phyloP scores from a whole-genome alignment of 2,329 filamentous ascomycete species.

The Trichocomaceae sp. region DNA sequence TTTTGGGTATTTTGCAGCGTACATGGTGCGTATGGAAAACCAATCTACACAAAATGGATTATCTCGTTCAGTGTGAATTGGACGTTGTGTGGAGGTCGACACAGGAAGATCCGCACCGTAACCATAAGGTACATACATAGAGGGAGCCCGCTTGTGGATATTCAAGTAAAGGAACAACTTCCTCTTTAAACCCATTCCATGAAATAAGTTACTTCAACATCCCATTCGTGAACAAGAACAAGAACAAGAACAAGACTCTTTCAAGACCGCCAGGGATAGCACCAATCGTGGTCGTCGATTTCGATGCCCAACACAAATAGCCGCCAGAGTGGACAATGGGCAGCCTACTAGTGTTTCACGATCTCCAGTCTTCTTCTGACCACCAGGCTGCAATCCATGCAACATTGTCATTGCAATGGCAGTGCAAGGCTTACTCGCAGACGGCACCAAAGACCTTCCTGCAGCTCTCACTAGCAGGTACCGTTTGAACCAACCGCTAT shows the following conservation, averaged over 20 bases:
- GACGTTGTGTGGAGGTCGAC: background rate
- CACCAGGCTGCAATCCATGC: background rate
- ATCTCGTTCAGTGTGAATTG: no score
- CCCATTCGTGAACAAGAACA: background rate
- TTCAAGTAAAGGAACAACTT: background rate
- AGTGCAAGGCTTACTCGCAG: conserved; percentile 4
- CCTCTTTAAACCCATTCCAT: background rate
- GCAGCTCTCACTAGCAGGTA: background rate
- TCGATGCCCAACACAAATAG: background rate
- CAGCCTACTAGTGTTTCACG: background rate
- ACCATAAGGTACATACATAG: background rate
- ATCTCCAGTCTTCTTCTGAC: background rate
- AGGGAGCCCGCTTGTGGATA: background rate
- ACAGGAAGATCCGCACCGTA: background rate
- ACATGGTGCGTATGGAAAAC: background rate
- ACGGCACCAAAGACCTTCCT: background rate
- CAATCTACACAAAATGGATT: no score
- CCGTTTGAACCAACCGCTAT: background rate
- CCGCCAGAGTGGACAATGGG: background rate
- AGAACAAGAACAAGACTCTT: background rate
- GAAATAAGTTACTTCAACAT: background rate
- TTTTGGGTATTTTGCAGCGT: background rate
- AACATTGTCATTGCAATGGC: no score
- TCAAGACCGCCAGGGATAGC: background rate
- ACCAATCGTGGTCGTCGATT: background rate